Base-by-base conservation (phyloP, 139 green algal species). In the Asterochloris erici region DNA sequence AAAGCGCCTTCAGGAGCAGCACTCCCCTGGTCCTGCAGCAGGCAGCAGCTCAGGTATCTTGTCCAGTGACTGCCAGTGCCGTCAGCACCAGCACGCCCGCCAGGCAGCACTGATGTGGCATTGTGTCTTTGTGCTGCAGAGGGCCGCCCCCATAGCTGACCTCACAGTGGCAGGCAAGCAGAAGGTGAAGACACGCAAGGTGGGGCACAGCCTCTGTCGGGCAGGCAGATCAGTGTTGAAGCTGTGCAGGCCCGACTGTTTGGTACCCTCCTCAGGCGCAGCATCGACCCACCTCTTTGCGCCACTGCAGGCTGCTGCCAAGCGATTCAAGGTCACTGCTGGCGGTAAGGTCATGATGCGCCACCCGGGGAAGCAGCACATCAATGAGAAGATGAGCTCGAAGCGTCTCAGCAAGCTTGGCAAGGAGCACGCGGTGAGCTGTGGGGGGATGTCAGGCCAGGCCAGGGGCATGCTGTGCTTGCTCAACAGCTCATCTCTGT, bases 301-400 rank as follows among this genome's bases (percentile, higher is more conserved):
- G 23, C 61, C 63, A 10, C 17, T 78, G 69, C 87, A 96, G 92
- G 86, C 93, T 26, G 93, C 93, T 19, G 88, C 94, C 76, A 97
- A 98, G 89, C 90, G 95, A 60, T 94, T 93, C 92, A 94, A 94
- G 83, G 84, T 97, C 14, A 97, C 95, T 10, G 92, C 89, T 75
- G 86, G 71, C 63, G 95, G 95, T 79, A 97, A 97, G 89, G 79
- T 98, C 0, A 87, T 96, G 84, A 88, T 87, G 11, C 90, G 95
- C 68, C 86, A 92, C 75, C 83, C 87, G n/a, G 90, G 92, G 79
- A 97, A 97, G 92, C 93, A 97, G 89, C 94, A 97, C 85, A 92
- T 97, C 79, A 96, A 97, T 82, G 92, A 97, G 89, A 98, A 98
- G 92, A 94, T 75, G 61, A 73, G 70, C 63, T 73, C 63, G 61